Evolutionary conservation across 2,329 filamentous ascomycete species (phyloP).

Genomic region (Colletotrichum acutatum): DNA sequence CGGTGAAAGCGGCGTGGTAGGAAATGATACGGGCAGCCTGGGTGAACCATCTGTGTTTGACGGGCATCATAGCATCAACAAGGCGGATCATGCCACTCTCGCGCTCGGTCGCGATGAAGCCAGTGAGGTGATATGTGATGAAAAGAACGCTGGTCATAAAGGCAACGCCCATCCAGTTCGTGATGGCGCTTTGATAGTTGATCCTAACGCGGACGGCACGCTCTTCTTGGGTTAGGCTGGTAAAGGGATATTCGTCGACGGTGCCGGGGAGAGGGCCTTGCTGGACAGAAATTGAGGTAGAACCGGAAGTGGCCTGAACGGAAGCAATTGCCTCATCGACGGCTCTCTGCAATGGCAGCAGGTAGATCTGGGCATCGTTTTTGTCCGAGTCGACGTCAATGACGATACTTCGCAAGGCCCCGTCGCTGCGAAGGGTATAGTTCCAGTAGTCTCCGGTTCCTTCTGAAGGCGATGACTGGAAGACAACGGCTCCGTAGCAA

Average conservation of each 20-base stretch:
- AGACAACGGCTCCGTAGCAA: conserved; percentile 80
- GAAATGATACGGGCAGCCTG: conserved; percentile 82
- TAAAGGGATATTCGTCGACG: conserved; percentile 81
- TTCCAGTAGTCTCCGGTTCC: conserved; percentile 79
- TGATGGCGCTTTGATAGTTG: conserved; percentile 78
- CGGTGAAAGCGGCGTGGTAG: conserved; percentile 82
- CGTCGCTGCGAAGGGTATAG: conserved; percentile 85
- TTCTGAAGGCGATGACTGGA: conserved; percentile 79
- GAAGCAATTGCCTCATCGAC: conserved; percentile 79
- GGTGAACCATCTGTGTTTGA: conserved; percentile 77
- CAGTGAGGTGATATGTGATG: conserved; percentile 87
- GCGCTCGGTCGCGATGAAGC: conserved; percentile 85
- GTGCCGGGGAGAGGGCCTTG: conserved; percentile 51
- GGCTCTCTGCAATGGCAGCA: conserved; percentile 82
- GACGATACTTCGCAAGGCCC: conserved; percentile 70
- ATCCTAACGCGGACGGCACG: conserved; percentile 73
- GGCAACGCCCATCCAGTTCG: conserved; percentile 80
- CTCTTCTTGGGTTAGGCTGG: conserved; percentile 75
- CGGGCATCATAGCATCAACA: conserved; percentile 92
- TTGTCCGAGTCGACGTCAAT: conserved; percentile 72
- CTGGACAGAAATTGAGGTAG: neutral
- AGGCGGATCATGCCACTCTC: conserved; percentile 90
- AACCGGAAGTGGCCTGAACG: conserved; percentile 52
- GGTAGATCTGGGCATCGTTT: conserved; percentile 83
- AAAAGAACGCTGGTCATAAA: conserved; percentile 85